phyloP scores from a whole-genome alignment of 2,329 filamentous ascomycete species.

The Aspergillus fumigatus region DNA sequence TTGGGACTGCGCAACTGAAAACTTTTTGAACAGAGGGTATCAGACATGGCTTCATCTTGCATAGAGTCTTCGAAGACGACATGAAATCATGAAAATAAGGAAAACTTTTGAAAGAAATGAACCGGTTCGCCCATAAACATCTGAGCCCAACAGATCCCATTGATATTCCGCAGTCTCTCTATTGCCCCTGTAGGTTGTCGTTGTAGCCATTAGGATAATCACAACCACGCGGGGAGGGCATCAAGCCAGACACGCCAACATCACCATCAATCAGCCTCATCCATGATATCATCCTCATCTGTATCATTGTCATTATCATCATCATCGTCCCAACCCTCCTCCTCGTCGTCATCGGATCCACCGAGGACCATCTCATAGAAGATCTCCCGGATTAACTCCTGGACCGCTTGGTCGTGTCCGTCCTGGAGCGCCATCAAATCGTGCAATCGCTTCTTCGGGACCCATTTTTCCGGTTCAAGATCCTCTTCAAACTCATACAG shows the following conservation, averaged over 20 bases:
- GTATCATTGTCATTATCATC: background rate
- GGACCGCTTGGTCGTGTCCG: slow-evolving; percentile 8
- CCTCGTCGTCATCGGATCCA: slow-evolving; percentile 4
- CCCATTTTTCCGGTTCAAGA: slow-evolving; percentile 2
- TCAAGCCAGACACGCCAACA: too few relatives aligned
- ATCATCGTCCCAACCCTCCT: slow-evolving; percentile 4
- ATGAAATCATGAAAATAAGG: background rate
- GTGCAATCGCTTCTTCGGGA: slow-evolving; percentile 5
- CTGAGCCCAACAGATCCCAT: background rate
- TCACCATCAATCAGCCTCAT: slow-evolving; percentile 2
- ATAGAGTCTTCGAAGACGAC: background rate
- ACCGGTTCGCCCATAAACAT: background rate
- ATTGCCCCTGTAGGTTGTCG: too few relatives aligned
- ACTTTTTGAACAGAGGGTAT: background rate
- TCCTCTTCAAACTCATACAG: slow-evolving; percentile 10
- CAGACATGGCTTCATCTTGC: background rate
- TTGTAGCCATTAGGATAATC: too few relatives aligned
- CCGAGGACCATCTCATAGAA: slow-evolving; percentile 8
- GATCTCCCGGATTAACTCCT: slow-evolving; percentile 7
- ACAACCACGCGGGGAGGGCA: too few relatives aligned
- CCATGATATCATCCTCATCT: slow-evolving; percentile 1
- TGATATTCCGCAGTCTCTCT: too few relatives aligned
- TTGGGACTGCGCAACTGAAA: background rate
- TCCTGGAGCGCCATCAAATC: slow-evolving; percentile 3
- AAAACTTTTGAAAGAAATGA: background rate